Conservation (phyloP, 1,284 basidiomycete species). For the Leccinum insigne region DNA sequence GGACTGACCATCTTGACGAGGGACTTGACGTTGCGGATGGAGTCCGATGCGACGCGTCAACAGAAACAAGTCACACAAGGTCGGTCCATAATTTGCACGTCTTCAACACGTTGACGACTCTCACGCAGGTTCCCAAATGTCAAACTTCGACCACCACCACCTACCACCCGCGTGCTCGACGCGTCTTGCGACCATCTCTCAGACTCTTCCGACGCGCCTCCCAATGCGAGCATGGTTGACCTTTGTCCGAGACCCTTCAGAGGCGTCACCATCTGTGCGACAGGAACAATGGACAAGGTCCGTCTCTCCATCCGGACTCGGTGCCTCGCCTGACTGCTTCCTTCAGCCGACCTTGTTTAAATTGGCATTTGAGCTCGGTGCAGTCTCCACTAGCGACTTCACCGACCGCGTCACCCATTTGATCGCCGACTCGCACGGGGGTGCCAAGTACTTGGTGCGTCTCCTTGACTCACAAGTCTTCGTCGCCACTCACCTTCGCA, state of each 20-base stretch:
- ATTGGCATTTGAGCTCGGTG: slow-evolving; percentile 76
- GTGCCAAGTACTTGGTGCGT: slow-evolving; percentile 73
- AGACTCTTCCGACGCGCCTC: slow-evolving; percentile 29
- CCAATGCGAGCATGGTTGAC: slow-evolving; percentile 43
- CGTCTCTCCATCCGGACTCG: slow-evolving; percentile 14
- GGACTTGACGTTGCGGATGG: slow-evolving; percentile 9
- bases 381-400: slow-evolving; percentile 61
- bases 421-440: slow-evolving; percentile 65
- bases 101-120: neutral
- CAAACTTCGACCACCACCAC: slow-evolving; percentile 62
- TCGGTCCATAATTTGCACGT: slow-evolving; percentile 11
- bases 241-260: slow-evolving; percentile 66
- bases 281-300: slow-evolving; percentile 71
- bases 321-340: neutral
- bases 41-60: slow-evolving; percentile 34
- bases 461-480: neutral
- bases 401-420: slow-evolving; percentile 83
- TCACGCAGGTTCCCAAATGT: slow-evolving; percentile 67
- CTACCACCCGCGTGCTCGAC: slow-evolving; percentile 5
- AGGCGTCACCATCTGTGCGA: slow-evolving; percentile 67
- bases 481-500: slow-evolving; percentile 30
- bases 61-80: slow-evolving; percentile 45
- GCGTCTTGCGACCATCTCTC: slow-evolving; percentile 25
- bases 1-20: slow-evolving; percentile 67
- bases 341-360: slow-evolving; percentile 65